Percentiles rank a stretch among this genome's conserved stretches.
Conservation (phyloP, 2,329 filamentous ascomycete genomes). For the Fusarium verticillioides region DNA sequence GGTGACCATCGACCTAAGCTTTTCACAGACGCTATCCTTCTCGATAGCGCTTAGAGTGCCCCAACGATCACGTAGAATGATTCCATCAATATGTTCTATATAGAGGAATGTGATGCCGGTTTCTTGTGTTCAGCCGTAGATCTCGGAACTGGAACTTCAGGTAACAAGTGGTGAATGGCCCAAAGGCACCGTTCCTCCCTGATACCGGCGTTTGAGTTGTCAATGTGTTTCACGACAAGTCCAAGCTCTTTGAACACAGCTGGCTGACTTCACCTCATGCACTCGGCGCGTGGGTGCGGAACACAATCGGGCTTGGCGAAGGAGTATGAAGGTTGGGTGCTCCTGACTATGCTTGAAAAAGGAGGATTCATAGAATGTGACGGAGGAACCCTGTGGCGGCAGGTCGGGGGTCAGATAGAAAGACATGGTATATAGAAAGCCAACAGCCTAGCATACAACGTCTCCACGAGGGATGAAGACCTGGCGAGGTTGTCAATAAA, state of each 20-base stretch:
- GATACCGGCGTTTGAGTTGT: background rate
- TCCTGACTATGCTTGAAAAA: background rate
- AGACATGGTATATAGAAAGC: background rate
- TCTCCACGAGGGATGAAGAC: background rate
- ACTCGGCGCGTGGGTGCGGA: background rate
- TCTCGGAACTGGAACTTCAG: constrained; percentile 25
- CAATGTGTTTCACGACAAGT: constrained; percentile 25
- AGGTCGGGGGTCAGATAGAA: background rate
- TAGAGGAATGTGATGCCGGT: constrained; percentile 5
- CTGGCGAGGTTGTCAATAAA: background rate
- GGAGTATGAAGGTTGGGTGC: background rate
- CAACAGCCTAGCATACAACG: background rate
- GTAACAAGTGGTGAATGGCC: background rate
- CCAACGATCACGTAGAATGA: constrained; percentile 11
- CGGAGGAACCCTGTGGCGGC: background rate
- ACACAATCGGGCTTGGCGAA: background rate
- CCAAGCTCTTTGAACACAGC: constrained; percentile 9
- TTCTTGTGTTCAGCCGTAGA: constrained; percentile 20
- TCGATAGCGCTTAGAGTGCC: background rate
- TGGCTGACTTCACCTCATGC: background rate
- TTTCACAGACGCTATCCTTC: background rate
- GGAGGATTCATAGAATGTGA: background rate
- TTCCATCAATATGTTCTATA: constrained; percentile 7
- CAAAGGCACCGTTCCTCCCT: background rate
- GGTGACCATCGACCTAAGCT: background rate